Conservation (phyloP, 495 filamentous ascomycete genomes). For the Trichoderma orchidacearum region DNA sequence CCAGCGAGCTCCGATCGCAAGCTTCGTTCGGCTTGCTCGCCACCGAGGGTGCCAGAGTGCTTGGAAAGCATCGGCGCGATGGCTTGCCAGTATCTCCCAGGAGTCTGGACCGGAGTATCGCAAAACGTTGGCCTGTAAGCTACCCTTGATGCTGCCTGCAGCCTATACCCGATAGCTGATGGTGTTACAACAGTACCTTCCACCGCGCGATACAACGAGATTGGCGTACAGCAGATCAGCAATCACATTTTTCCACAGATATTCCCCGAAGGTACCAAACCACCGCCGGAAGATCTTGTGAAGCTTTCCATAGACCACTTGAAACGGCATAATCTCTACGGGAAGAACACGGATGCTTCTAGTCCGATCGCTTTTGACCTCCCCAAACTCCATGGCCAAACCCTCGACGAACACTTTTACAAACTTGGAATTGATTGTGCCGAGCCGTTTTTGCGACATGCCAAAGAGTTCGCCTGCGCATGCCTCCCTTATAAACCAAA, state of each 20-base stretch:
- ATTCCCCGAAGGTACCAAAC: constrained; percentile 40
- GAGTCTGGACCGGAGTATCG: constrained; percentile 11
- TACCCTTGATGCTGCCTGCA: background rate
- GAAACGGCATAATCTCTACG: constrained; percentile 72
- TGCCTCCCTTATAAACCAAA: constrained; percentile 61
- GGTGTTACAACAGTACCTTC: constrained; percentile 32
- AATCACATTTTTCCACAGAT: constrained; percentile 68
- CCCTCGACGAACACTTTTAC: constrained; percentile 90
- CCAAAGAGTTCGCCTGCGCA: constrained; percentile 55
- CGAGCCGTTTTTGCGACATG: constrained; percentile 68
- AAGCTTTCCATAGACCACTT: constrained; percentile 72
- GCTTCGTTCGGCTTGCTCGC: constrained; percentile 26
- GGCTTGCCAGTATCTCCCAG: constrained; percentile 18
- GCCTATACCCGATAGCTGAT: background rate
- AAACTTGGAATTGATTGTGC: constrained; percentile 78
- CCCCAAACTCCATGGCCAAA: constrained; percentile 61
- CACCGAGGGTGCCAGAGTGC: constrained; percentile 13
- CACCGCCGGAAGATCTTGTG: constrained; percentile 52
- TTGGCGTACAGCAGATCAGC: constrained; percentile 89
- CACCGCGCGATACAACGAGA: constrained; percentile 66
- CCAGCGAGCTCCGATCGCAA: constrained; percentile 20
- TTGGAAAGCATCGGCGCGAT: constrained; percentile 18
- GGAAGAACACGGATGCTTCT: constrained; percentile 67
- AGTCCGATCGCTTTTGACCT: constrained; percentile 76
- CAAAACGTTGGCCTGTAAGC: constrained; percentile 18